Evolutionary conservation across 768 basidiomycete species (phyloP), one percentile per base, ranked within the genome.

Genomic region (Amanita subjunquillea): DNA sequence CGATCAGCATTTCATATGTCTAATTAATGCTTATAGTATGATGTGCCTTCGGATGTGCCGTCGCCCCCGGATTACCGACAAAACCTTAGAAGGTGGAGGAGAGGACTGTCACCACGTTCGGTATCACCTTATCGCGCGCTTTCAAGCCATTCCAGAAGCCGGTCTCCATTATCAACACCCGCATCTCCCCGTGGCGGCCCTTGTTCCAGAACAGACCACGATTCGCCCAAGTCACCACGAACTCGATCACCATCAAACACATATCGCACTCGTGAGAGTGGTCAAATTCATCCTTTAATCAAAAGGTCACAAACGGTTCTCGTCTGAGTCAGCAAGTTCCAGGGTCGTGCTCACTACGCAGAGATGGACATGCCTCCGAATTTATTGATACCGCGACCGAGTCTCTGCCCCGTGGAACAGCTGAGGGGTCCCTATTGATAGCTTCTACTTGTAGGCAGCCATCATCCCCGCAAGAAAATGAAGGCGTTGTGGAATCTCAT

Each of bases 1-100:
- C 17, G 23, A n/a, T 23, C 32, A 55, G 12, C 17, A 17, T 22
- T 39, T 49, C n/a, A 44, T 46, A 34, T 27, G 40, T 37, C 52
- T 51, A 50, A 53, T 60, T 29, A 57, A 44, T 27, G 25, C 42
- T 15, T 49, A 23, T 59, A 88, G 84, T 88, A 88, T 59, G 83
- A 87, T 58, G 59, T 60, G 2, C 75, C 81, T 7, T 56, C 66
- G 22, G 69, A 72, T 50, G 51, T 74, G 17, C 64, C 71, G 6
- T 73, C 73, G 12, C 69, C 68, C 29, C 64, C 65, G 34, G 65
- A 66, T 29, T 59, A 57, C 46, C 64, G 56, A 20, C 62, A 56
- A 45, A 60, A 59, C 40, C 62, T 60, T n/a, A 62, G 44, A 27
- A 50, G 48, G 17, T 50, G 68, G 58, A 66, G 67, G 63, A 59